A percentile compares a stretch with the other conserved stretches of the same genome.
phyloP scores from a whole-genome alignment of 2,329 filamentous ascomycete species.

The Colletotrichum higginsianum region DNA sequence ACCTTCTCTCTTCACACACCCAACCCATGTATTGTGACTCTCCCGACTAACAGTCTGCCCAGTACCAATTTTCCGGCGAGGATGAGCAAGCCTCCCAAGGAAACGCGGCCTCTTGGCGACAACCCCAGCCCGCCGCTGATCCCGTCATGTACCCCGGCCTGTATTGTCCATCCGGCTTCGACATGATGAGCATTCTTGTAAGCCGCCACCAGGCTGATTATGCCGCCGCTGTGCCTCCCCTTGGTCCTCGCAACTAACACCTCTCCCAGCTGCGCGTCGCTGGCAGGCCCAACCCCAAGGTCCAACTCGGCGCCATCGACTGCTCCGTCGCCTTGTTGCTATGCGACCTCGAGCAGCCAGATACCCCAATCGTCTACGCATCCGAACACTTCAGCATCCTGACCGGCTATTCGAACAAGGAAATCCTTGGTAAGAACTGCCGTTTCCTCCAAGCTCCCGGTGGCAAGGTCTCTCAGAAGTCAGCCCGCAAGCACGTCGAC shows the following conservation, averaged over 20 bases:
- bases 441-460: constrained; percentile 86
- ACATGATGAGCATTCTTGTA: constrained; percentile 71
- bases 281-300: constrained; percentile 78
- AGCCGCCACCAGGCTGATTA: constrained; percentile 43
- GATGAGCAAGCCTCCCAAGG: constrained; percentile 42
- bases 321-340: constrained; percentile 87
- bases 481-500: constrained; percentile 76
- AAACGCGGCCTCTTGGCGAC: constrained; percentile 31
- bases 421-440: constrained; percentile 86
- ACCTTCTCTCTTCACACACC: too few relatives aligned
- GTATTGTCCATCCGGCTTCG: constrained; percentile 68
- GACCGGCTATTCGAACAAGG: constrained; percentile 82
- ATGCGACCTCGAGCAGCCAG: constrained; percentile 81
- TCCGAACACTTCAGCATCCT: constrained; percentile 84
- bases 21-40: not conserved
- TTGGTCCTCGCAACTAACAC: constrained; percentile 37
- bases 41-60: constrained; percentile 5
- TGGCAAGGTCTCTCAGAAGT: constrained; percentile 72
- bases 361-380: constrained; percentile 86
- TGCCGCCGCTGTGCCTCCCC: not conserved
- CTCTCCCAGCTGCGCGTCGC: constrained; percentile 70
- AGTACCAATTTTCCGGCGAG: constrained; percentile 48
- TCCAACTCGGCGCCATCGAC: constrained; percentile 87
- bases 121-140: constrained; percentile 50
- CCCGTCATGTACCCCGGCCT: constrained; percentile 69